A percentile compares a stretch with the other conserved stretches of the same genome.
Evolutionary conservation across 805 yeast species (phyloP).

Genomic region (Helenozyma rhizophorensis): DNA sequence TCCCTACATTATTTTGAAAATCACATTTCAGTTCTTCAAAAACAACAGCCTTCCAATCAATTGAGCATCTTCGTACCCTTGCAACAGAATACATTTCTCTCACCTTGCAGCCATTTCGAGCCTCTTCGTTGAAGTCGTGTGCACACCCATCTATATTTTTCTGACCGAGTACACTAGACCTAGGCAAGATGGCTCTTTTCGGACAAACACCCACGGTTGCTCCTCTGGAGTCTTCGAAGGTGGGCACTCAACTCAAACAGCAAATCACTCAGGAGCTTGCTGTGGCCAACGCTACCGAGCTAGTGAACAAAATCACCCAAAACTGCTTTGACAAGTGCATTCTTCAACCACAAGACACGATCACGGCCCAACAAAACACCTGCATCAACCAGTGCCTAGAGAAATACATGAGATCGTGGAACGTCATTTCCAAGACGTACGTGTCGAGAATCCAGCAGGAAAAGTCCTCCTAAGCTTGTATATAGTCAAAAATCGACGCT

Average conservation of each 20-base stretch:
- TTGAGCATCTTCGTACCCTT: no score
- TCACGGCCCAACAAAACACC: conserved; percentile 49
- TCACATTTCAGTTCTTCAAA: no score
- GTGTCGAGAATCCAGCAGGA: conserved; percentile 61
- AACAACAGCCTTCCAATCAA: no score
- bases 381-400: conserved; percentile 78
- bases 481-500: no score
- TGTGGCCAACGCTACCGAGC: conserved; percentile 83
- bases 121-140: no score
- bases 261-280: conserved; percentile 82
- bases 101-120: no score
- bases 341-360: conserved; percentile 49
- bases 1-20: no score
- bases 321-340: conserved; percentile 84
- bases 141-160: no score
- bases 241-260: conserved; percentile 60
- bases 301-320: conserved; percentile 79
- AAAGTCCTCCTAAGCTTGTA: conserved; percentile 7
- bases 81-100: no score
- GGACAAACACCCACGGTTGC: conserved; percentile 10
- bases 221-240: conserved; percentile 7
- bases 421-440: conserved; percentile 72
- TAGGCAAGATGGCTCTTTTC: conserved; percentile 13
- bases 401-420: conserved; percentile 91
- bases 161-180: no score